These are phyloP conservation scores for Penicillium malachiteum DNA, from an alignment of 495 filamentous ascomycete species.

Conservation along the genomic window DNA sequence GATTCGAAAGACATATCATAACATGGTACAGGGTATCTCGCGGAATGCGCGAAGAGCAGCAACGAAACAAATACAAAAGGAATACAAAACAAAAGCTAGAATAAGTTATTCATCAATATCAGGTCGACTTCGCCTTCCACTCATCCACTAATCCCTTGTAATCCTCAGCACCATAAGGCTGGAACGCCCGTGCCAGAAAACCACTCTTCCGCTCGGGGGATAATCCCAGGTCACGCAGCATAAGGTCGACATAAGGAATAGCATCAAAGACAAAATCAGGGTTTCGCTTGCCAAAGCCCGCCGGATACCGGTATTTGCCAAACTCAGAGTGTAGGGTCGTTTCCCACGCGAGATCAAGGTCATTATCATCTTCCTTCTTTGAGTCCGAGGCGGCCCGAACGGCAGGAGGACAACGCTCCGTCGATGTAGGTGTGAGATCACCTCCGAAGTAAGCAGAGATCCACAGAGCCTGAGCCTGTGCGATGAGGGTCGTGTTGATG, in stretches of 20 bases:
- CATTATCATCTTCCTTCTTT: conserved; percentile 19
- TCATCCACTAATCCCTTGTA: conserved; percentile 61
- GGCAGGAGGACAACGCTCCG: conserved; percentile 21
- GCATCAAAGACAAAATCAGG: conserved; percentile 76
- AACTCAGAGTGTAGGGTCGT: conserved; percentile 66
- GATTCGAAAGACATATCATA: neutral
- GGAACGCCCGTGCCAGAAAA: conserved; percentile 48
- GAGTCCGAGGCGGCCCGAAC: conserved; percentile 14
- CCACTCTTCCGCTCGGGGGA: conserved; percentile 39
- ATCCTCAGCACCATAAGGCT: conserved; percentile 59
- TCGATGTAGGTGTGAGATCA: conserved; percentile 32
- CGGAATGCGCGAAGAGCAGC: conserved; percentile 6
- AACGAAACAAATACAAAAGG: neutral
- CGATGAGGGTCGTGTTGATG: conserved; percentile 60
- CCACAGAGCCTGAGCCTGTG: conserved; percentile 73
- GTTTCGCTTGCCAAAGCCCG: conserved; percentile 60
- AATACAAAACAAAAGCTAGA: neutral
- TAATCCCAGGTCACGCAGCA: conserved; percentile 67
- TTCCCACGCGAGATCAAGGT: conserved; percentile 47
- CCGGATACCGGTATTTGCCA: conserved; percentile 66
- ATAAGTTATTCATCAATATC: too few relatives aligned
- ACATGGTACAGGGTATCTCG: conserved; percentile 13
- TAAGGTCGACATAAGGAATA: conserved; percentile 72
- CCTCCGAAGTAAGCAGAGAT: conserved; percentile 62
- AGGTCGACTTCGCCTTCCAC: conserved; percentile 33